Evolutionary conservation across 2,329 filamentous ascomycete genomes (phyloP), one percentile per base, ranked within the genome.

Genomic region (Byssothecium circinans): DNA sequence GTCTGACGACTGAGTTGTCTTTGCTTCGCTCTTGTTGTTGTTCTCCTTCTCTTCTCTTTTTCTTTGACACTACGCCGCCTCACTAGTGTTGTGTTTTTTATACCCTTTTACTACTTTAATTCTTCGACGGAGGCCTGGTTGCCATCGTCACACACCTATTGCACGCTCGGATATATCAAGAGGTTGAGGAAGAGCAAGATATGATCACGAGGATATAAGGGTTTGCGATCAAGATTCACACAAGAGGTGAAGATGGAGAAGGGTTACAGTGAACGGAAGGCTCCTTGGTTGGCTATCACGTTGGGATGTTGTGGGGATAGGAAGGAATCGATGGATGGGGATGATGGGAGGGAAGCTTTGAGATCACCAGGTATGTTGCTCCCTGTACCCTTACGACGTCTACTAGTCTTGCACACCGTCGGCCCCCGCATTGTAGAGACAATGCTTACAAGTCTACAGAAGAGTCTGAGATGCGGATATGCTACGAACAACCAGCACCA

Each of bases 261-360:
- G 35, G 23, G 17, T 8, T 27, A 27, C 17, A 50, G 48, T 44
- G 45, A 49, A 45, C 52, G 54, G 35, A 52, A 55, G 44, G 53
- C 51, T 48, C 47, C 62, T 50, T 71, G 68, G 68, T 58, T 67
- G 63, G 67, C 60, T 56, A 68, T 69, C 43, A 56, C 58, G n/a
- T 60, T 68, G 47, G 64, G 67, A 57, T 71, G 68, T 65, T 70
- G 68, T 64, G 67, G 64, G 61, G 66, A 67, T 43, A 30, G 38
- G 40, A 59, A 55, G 43, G 61, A 64, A 36, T 41, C 41, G 4
- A 42, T 59, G 35, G 59, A 59, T 3, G 57, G 62, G n/a, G 58
- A 67, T 41, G 57, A 54, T 17, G 40, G 50, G 6, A 55, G 54
- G 20, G 47, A 49, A 14, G 50, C 40, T 25, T 50, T 59, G 27